These are phyloP conservation scores for sweet orange (Citrus sinensis) DNA, from an alignment of 345 rosid species.

Conservation along the genomic window DNA sequence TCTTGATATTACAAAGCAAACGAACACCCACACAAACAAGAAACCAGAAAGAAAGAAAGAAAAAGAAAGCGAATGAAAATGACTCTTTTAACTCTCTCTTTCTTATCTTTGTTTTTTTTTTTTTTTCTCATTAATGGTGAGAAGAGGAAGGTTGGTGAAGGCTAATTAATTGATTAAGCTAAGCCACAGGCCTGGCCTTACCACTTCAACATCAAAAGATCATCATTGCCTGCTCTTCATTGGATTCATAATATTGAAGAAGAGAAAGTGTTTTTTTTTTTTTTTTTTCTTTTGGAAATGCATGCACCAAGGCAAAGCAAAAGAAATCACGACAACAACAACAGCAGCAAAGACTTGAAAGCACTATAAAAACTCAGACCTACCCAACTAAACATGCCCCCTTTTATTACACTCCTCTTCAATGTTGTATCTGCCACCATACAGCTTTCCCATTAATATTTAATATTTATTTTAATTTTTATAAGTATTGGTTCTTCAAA, in stretches of 20 bases:
- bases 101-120: not conserved
- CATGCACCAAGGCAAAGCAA: conserved; percentile 19
- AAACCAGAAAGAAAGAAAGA: not conserved
- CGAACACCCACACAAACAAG: conserved; percentile 25
- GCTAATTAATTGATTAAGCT: conserved; percentile 34
- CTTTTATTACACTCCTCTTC: conserved; percentile 84
- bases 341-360: conserved; percentile 20
- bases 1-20: conserved; percentile 8
- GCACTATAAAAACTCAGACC: conserved; percentile 65
- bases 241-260: conserved; percentile 23
- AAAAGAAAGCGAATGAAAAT: conserved; percentile 14
- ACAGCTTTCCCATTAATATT: conserved; percentile 45
- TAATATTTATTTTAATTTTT: conserved; percentile 1
- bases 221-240: conserved; percentile 39
- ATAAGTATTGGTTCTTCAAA: no score
- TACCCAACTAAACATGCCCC: conserved; percentile 63
- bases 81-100: conserved; percentile 26
- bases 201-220: conserved; percentile 42
- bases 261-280: not conserved
- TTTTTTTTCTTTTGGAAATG: not conserved
- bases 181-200: conserved; percentile 22
- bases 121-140: conserved; percentile 32
- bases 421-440: conserved; percentile 81
- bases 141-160: conserved; percentile 52
- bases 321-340: conserved; percentile 12